phyloP scores from a whole-genome alignment of 2,329 filamentous ascomycete genomes.

The Aspergillus eucalypticola region DNA sequence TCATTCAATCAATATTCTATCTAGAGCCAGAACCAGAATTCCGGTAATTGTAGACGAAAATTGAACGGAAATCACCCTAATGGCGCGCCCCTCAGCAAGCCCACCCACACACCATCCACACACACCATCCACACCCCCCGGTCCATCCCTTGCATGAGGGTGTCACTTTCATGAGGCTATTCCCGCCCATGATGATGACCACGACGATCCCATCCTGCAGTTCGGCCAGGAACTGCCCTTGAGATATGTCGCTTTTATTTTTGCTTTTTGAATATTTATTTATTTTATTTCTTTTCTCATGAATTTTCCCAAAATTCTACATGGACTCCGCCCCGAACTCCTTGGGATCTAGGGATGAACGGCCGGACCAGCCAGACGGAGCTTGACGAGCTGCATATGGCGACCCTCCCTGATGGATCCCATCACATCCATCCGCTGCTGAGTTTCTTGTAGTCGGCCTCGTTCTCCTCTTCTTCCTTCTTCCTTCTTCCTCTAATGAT shows the following conservation, averaged over 20 bases:
- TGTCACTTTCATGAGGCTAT: conserved; percentile 26
- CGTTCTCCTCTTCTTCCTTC: conserved; percentile 10
- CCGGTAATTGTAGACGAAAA: too few species aligned
- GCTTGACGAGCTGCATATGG: conserved; percentile 13
- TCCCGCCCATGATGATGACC: conserved; percentile 13
- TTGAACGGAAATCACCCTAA: too few species aligned
- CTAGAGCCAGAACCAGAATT: too few species aligned
- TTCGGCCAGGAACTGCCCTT: conserved; percentile 11
- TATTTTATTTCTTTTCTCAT: too few species aligned
- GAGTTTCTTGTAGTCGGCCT: conserved; percentile 1
- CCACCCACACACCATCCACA: background rate
- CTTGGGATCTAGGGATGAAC: conserved; percentile 1
- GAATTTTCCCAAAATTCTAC: too few species aligned
- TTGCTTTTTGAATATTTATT: background rate
- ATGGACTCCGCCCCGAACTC: background rate
- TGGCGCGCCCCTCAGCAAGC: too few species aligned
- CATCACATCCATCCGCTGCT: conserved; percentile 14
- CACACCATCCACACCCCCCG: background rate
- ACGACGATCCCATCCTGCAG: conserved; percentile 20
- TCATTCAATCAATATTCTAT: too few species aligned
- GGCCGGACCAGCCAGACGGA: background rate
- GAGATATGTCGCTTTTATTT: conserved; percentile 9
- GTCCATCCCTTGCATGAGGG: conserved; percentile 25
- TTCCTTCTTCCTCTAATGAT: conserved; percentile 4
- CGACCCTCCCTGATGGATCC: conserved; percentile 10